Percentiles rank a stretch among this genome's conserved stretches.
These are phyloP conservation scores for Neurospora sp. DNA, from an alignment of 495 filamentous ascomycete species.

Conservation along the genomic window DNA sequence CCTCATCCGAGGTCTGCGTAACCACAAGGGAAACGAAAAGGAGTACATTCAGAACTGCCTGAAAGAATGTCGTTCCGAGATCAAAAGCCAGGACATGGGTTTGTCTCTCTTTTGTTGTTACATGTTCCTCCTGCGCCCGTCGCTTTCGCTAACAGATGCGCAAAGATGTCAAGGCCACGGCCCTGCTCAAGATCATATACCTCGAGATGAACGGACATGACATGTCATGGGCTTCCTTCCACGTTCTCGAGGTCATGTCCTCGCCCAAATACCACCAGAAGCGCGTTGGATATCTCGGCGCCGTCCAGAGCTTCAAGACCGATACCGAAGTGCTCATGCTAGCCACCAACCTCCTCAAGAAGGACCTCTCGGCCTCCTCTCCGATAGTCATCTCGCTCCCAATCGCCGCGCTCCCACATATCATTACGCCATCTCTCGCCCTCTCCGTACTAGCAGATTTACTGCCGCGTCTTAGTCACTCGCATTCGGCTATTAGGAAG, in stretches of 20 bases:
- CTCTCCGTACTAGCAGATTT: constrained; percentile 80
- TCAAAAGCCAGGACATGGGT: constrained; percentile 88
- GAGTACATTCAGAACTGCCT: constrained; percentile 86
- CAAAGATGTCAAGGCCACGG: constrained; percentile 87
- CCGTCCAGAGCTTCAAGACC: constrained; percentile 87
- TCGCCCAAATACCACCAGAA: constrained; percentile 90
- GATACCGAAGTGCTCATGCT: constrained; percentile 98
- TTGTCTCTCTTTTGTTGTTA: constrained; percentile 11
- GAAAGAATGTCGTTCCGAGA: constrained; percentile 88
- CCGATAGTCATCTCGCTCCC: constrained; percentile 73
- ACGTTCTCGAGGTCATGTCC: constrained; percentile 98
- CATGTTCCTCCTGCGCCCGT: background rate
- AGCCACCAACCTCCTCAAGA: constrained; percentile 93
- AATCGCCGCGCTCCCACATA: constrained; percentile 76
- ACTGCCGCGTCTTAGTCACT: constrained; percentile 75
- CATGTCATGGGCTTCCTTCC: constrained; percentile 99
- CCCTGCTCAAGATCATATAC: constrained; percentile 88
- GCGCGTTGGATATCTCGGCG: constrained; percentile 89
- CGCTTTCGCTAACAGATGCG: constrained; percentile 12
- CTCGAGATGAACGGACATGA: constrained; percentile 98
- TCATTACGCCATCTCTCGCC: constrained; percentile 82
- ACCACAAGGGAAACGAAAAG: constrained; percentile 85
- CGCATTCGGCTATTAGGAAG: constrained; percentile 72
- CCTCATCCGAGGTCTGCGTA: constrained; percentile 90
- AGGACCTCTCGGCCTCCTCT: constrained; percentile 74